Base-by-base conservation (phyloP, 2,329 filamentous ascomycete genomes). In the Penicillium hordei region DNA sequence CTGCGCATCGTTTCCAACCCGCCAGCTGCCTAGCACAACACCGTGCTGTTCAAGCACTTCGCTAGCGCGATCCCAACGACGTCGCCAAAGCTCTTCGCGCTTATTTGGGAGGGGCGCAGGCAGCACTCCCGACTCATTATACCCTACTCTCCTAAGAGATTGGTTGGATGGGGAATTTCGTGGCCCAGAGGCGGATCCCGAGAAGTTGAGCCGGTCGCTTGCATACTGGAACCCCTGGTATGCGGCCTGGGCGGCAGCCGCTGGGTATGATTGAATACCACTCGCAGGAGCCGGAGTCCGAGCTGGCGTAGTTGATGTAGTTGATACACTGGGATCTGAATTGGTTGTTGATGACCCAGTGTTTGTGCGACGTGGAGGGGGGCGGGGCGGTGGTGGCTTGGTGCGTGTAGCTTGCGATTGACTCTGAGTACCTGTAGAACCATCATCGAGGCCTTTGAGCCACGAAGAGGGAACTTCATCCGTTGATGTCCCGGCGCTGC, bases 81-180 rank as follows among this genome's bases (percentile, higher is more conserved):
- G 74, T 42, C 71, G 70, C 79, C 79, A 82, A 9, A 80, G 65
- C 55, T 81, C 79, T 55, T 81, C 76, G 9, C 79, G 78, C 56
- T 79, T 81, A 52, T 76, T 80, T 4, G 74, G 73, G 2, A 76
- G 65, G 0, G 76, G 68, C 2, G 69, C 63, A 13, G 69, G 70
- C 9, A 68, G 68, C 15, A 56, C 55, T 1, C 58, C 56, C 2
- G 59, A 46, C 12, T 55, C 60, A 55, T 55, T 59, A 45, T 48
- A 1, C 63, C 62, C 12, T 65, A 58, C 29, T n/a, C 27, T 52
- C 8, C 49, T 17, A 34, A 52, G 29, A 17, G 50, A 52, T 21
- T 36, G 50, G 13, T 63, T 72, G 5, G 70, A 68, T 29, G 65
- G 52, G 15, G 67, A 59, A 23, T 62, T 59, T 45, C 66, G 64